phyloP scores from a whole-genome alignment of 306 rosid species.

The Trifolium subterraneum region DNA sequence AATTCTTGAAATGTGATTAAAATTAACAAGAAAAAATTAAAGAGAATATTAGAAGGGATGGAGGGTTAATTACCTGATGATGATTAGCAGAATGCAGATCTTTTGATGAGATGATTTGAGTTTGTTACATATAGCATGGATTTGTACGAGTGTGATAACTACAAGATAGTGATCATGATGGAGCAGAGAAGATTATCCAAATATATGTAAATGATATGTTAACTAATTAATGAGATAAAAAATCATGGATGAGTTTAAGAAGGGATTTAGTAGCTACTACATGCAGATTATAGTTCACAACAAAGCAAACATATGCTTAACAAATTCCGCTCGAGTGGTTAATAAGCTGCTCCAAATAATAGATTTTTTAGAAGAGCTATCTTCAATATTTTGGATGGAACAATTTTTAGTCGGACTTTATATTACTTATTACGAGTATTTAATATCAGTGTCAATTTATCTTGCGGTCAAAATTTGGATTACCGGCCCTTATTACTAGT shows the following conservation, averaged over 20 bases:
- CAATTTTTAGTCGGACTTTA: too few relatives aligned
- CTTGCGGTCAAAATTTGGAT: too few relatives aligned
- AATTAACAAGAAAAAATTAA: neutral
- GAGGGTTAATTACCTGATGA: constrained; percentile 28
- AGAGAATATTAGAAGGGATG: neutral
- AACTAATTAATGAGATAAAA: constrained; percentile 1
- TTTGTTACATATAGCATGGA: constrained; percentile 1
- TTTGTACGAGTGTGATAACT: constrained; percentile 20
- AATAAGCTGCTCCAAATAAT: too few relatives aligned
- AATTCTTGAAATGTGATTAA: neutral
- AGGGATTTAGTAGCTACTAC: neutral
- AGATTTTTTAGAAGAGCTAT: too few relatives aligned
- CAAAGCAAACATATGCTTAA: neutral
- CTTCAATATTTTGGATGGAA: too few relatives aligned
- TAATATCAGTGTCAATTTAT: too few relatives aligned
- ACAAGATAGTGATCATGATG: neutral
- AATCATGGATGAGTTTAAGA: constrained; percentile 23
- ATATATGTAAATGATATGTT: neutral
- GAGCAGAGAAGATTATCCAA: constrained; percentile 10
- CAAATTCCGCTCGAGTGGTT: too few relatives aligned
- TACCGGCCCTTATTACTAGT: too few relatives aligned
- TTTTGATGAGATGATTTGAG: constrained; percentile 23
- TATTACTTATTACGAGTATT: too few relatives aligned
- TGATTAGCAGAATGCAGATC: constrained; percentile 33
- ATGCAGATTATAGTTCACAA: constrained; percentile 11